Evolutionary conservation across 2,329 filamentous ascomycete genomes (phyloP).

Genomic region (Cercospora sp.): DNA sequence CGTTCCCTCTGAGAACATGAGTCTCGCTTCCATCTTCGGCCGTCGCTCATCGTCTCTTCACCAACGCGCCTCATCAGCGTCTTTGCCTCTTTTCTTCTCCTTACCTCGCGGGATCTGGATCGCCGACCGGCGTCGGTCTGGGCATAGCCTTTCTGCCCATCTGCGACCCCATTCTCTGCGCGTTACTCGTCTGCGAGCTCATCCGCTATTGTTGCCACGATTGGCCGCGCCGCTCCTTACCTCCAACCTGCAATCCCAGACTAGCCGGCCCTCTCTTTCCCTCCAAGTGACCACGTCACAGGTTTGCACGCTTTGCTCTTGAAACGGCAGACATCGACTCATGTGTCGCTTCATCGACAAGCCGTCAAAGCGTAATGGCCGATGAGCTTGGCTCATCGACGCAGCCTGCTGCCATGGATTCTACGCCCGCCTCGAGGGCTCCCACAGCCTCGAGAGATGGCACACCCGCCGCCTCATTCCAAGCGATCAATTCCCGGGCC

Average conservation of each 20-base stretch:
- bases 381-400: constrained; percentile 25
- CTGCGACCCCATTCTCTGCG: neutral
- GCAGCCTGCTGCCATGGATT: constrained; percentile 8
- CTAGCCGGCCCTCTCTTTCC: constrained; percentile 5
- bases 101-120: neutral
- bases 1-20: neutral
- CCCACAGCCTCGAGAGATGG: constrained; percentile 23
- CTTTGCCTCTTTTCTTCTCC: neutral
- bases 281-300: constrained; percentile 14
- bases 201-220: constrained; percentile 2
- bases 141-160: neutral
- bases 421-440: constrained; percentile 11
- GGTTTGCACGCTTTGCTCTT: neutral
- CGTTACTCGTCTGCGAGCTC: neutral
- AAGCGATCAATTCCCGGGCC: constrained; percentile 32
- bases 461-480: constrained; percentile 28
- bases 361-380: constrained; percentile 26
- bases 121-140: neutral
- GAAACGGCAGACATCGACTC: constrained; percentile 15
- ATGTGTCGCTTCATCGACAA: constrained; percentile 24
- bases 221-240: constrained; percentile 9
- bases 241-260: constrained; percentile 2
- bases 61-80: neutral
- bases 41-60: constrained; percentile 1
- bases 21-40: constrained; percentile 2